Evolutionary conservation across 2,329 filamentous ascomycete species (phyloP).

Genomic region (Claviceps pazoutovae): DNA sequence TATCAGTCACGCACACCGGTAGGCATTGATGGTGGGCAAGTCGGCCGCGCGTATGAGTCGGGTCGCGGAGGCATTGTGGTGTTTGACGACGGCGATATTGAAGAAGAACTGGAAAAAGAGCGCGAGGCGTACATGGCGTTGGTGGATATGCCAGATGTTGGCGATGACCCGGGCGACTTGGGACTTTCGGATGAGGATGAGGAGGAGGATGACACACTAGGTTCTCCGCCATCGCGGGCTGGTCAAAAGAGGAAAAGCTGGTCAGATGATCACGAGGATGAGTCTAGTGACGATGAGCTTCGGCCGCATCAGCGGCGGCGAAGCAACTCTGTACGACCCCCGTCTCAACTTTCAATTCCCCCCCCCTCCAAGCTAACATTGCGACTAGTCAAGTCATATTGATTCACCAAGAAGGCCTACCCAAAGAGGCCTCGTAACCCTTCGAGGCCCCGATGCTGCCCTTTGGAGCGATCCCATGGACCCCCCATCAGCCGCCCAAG

Average conservation of each 20-base stretch:
- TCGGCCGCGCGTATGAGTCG: slow-evolving; percentile 58
- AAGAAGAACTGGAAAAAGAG: slow-evolving; percentile 62
- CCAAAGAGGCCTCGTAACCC: slow-evolving; percentile 44
- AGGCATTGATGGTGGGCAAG: slow-evolving; percentile 60
- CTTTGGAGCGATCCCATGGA: slow-evolving; percentile 36
- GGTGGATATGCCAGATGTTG: slow-evolving; percentile 79
- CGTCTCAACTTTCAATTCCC: neutral
- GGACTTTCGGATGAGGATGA: slow-evolving; percentile 46
- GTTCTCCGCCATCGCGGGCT: slow-evolving; percentile 25
- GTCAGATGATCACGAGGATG: slow-evolving; percentile 56
- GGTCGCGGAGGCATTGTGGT: slow-evolving; percentile 82
- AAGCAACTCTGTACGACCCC: slow-evolving; percentile 64
- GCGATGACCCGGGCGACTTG: slow-evolving; percentile 54
- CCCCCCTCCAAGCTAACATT: neutral
- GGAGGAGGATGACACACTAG: slow-evolving; percentile 36
- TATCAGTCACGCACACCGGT: slow-evolving; percentile 38
- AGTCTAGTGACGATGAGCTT: slow-evolving; percentile 58
- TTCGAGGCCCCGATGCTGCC: slow-evolving; percentile 32
- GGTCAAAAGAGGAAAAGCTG: slow-evolving; percentile 68
- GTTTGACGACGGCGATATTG: slow-evolving; percentile 91
- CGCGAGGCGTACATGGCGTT: slow-evolving; percentile 74
- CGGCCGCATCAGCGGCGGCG: slow-evolving; percentile 67
- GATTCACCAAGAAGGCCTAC: slow-evolving; percentile 47
- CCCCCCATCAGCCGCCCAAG: slow-evolving; percentile 44
- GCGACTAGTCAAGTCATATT: slow-evolving; percentile 47